Percentiles rank a stretch among this genome's conserved stretches.
Evolutionary conservation across 1,139 yeast species (phyloP).

Genomic region (Insectozyma bohioensis): DNA sequence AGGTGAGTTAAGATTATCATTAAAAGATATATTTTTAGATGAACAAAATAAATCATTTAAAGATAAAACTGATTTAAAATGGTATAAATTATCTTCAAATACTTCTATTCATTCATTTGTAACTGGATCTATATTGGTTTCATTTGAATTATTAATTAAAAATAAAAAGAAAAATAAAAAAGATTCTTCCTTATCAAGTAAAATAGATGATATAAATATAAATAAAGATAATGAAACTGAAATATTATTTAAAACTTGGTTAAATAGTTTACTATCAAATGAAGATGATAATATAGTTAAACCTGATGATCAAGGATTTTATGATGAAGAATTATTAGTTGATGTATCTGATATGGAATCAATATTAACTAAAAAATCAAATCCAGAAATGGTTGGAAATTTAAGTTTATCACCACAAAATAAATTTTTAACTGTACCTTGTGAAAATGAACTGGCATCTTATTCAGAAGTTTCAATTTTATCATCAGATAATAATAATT

Average conservation of each 20-base stretch:
- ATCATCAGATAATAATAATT: constrained; percentile 17
- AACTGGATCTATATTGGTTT: constrained; percentile 56
- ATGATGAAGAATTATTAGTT: constrained; percentile 25
- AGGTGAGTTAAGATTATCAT: constrained; percentile 55
- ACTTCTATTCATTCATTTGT: constrained; percentile 47
- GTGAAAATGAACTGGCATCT: constrained; percentile 18
- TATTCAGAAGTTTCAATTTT: constrained; percentile 25
- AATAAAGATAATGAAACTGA: constrained; percentile 13
- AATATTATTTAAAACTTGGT: constrained; percentile 28
- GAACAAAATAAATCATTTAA: constrained; percentile 16
- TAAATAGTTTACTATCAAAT: constrained; percentile 29
- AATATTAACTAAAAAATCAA: constrained; percentile 8
- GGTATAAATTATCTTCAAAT: constrained; percentile 54
- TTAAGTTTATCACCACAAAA: constrained; percentile 1
- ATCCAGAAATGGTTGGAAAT: too few relatives aligned
- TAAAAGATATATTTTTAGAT: constrained; percentile 40
- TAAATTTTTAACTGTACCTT: background rate
- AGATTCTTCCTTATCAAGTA: too few relatives aligned
- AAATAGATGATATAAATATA: too few relatives aligned
- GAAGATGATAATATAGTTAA: constrained; percentile 23
- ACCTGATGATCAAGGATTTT: constrained; percentile 47
- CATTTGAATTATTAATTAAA: constrained; percentile 45
- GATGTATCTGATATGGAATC: constrained; percentile 36
- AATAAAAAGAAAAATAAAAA: constrained; percentile 12
- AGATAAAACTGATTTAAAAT: constrained; percentile 36